Evolutionary conservation across 2,329 filamentous ascomycete genomes (phyloP), one percentile per base, ranked within the genome.

Genomic region (Fusarium xyrophilum): DNA sequence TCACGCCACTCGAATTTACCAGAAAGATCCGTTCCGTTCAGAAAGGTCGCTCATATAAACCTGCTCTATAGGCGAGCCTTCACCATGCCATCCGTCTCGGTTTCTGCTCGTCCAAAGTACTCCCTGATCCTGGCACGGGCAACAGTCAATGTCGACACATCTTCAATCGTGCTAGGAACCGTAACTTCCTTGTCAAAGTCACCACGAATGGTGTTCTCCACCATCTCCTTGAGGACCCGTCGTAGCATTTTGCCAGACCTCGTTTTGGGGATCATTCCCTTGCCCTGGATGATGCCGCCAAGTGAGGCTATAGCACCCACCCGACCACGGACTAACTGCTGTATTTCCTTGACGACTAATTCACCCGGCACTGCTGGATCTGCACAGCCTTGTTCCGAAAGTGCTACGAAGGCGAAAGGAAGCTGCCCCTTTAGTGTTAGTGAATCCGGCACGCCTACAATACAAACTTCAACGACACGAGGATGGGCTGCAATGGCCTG

Each of bases 241-340:
- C 94, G 84, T 62, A 97, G 79, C 7, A 93, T 97, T 85, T 97
- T 98, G 30, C 95, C 95, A n/a, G 90, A 93, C 30, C 94, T 82
- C 19, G 95, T 97, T 82, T 94, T 94, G 9, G 95, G 94, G 54
- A 97, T 97, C 85, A 97, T 94, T 19, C 90, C 90, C 69, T 88
- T 89, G 39, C 92, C 92, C 68, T 93, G 91, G 54, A 97, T 91
- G 74, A 97, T 91, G 4, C 94, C 94, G 12, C 93, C 93, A 0
- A 98, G 84, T 4, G 88, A 88, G 3, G 95, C 94, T 67, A 98
- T 97, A 25, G 92, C 88, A 10, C 94, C 94, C 56, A 98, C 96
- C 74, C 96, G 92, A 35, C 85, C 83, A 28, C 93, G 89, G 6
- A 97, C 90, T 6, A 89, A 84, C 32, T 78, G 80, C 72, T 96